Percentiles rank a stretch among this genome's conserved stretches.
Conservation (phyloP, 176 grass and related monocot species). For the Carex parvula region DNA sequence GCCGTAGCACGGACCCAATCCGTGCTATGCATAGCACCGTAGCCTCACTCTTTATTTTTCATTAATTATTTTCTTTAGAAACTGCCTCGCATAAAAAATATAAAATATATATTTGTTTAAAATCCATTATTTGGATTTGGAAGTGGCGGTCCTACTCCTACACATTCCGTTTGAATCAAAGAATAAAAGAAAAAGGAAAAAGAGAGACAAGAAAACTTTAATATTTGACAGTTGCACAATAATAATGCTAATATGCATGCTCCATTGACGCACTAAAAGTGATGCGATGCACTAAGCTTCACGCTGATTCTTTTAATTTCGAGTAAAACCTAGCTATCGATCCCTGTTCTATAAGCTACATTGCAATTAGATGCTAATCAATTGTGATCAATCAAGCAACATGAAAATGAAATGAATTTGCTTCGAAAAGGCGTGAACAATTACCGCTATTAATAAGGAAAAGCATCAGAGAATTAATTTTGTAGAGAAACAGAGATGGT, state of each 20-base stretch:
- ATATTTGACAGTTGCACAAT: constrained; percentile 4
- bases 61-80: too few species aligned
- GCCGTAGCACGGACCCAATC: too few species aligned
- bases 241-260: not conserved
- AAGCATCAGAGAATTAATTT: too few species aligned
- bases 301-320: too few species aligned
- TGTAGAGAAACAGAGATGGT: constrained; percentile 28
- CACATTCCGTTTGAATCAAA: not conserved
- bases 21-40: too few species aligned
- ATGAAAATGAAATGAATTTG: not conserved
- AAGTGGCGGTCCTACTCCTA: too few species aligned
- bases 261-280: not conserved
- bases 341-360: not conserved
- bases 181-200: not conserved
- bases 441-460: too few species aligned
- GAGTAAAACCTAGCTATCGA: too few species aligned
- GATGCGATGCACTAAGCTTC: not conserved
- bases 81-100: too few species aligned
- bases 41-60: too few species aligned
- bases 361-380: not conserved
- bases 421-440: not conserved
- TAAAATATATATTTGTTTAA: too few species aligned
- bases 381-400: not conserved
- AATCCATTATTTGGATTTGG: not conserved
- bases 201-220: not conserved